Evolutionary conservation across 257 asterid genomes (phyloP), one percentile per base, ranked within the genome.

Genomic region (Przewalskia tangutica): DNA sequence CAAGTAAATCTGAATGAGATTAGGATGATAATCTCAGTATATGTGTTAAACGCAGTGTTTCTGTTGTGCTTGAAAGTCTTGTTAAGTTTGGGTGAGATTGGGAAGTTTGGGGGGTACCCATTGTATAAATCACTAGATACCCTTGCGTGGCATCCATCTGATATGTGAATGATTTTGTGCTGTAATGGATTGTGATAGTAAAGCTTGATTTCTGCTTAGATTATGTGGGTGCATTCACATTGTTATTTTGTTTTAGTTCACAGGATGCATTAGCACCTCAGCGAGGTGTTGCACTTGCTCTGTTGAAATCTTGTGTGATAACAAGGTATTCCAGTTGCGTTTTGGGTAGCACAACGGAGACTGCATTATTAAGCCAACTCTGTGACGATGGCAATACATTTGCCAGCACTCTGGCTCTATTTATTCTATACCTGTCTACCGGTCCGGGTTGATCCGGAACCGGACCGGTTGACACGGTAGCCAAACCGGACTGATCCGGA

Each of bases 1-100:
- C 86, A 7, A 82, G 89, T 80, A 86, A 60, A 68, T 83, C 88
- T 65, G 89, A 79, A 58, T 89, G 89, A 50, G 92, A 89, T 2
- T 73, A 14, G 13, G 38, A 23, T 14, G 65, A 60, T 51, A 9
- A 67, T 77, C 55, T 36, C 51, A 70, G 20, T 20, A 12, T 18
- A 5, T 20, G 27, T 71, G 79, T 38, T 42, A 10, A 10, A 17
- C 12, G 14, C 62, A 17, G 27, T 48, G 27, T 63, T n/a, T 80
- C 20, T 80, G 12, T 27, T 65, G 23, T 48, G 23, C 44, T 75
- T 75, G 79, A 18, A 46, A 7, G 62, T 48, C 40, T 32, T 66
- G 12, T 0, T 54, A 6, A 67, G 60, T 55, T 38, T 17, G 5
- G 20, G 36, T 5, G 11, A 8, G 60, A 8, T 16, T 18, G 58